phyloP scores from a whole-genome alignment of 1,284 basidiomycete genomes.

The Leccinum fallax region DNA sequence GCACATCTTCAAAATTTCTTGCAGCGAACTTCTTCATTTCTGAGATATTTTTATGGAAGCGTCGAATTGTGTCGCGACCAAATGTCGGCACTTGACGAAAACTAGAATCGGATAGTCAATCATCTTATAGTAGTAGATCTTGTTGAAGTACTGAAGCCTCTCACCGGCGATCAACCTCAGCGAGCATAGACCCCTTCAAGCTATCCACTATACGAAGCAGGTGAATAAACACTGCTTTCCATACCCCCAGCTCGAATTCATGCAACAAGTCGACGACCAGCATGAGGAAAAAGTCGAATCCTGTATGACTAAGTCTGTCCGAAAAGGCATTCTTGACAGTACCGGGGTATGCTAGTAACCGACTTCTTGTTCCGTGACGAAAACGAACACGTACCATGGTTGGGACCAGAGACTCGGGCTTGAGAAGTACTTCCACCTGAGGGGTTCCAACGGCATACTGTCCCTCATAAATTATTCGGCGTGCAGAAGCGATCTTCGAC shows the following conservation, averaged over 20 bases:
- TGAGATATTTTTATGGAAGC: too few relatives aligned
- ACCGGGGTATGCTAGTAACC: too few relatives aligned
- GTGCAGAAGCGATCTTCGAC: not conserved
- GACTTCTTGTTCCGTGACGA: too few relatives aligned
- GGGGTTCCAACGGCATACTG: not conserved
- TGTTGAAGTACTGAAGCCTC: not conserved
- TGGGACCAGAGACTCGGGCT: too few relatives aligned
- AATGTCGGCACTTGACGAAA: not conserved
- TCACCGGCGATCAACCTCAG: not conserved
- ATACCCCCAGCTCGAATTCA: not conserved
- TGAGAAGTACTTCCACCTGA: too few relatives aligned
- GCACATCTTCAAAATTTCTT: too few relatives aligned
- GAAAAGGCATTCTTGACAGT: not conserved
- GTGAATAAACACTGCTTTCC: not conserved
- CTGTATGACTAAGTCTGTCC: not conserved
- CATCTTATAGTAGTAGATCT: too few relatives aligned
- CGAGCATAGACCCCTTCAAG: not conserved
- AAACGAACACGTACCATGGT: too few relatives aligned
- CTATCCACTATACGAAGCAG: not conserved
- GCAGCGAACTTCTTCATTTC: too few relatives aligned
- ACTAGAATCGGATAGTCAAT: too few relatives aligned
- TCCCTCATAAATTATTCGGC: not conserved
- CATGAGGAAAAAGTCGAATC: not conserved
- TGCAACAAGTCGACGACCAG: not conserved
- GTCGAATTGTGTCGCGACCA: too few relatives aligned